Evolutionary conservation across 306 rosid species (phyloP).

Genomic region (Cyclanthera cordifolia): DNA sequence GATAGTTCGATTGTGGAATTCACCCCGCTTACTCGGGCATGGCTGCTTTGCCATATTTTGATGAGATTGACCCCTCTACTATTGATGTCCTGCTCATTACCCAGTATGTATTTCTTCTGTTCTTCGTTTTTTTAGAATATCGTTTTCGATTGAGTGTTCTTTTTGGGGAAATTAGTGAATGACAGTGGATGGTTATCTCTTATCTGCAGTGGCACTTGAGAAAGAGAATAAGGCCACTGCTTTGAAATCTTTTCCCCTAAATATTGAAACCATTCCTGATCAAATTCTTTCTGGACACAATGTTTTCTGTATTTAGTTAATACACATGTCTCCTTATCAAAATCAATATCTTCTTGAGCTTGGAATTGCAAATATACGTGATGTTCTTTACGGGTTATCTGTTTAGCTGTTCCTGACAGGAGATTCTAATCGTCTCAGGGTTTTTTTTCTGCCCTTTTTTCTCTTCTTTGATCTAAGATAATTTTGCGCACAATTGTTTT

Average conservation of each 20-base stretch:
- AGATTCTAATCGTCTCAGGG: neutral
- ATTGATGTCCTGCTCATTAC: slow-evolving; percentile 83
- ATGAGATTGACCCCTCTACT: slow-evolving; percentile 85
- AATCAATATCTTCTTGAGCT: neutral
- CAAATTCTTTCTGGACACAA: neutral
- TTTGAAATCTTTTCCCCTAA: neutral
- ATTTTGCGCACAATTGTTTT: neutral
- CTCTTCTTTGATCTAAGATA: neutral
- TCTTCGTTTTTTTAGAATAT: neutral
- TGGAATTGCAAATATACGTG: neutral
- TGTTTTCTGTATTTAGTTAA: neutral
- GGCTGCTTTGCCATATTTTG: slow-evolving; percentile 96
- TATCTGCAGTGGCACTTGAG: neutral
- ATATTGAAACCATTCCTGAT: neutral
- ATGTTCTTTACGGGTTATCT: neutral
- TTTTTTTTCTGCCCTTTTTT: neutral
- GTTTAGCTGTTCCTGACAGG: neutral
- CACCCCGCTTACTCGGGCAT: slow-evolving; percentile 82
- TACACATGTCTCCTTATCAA: neutral
- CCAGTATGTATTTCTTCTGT: slow-evolving; percentile 33
- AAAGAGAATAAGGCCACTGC: neutral
- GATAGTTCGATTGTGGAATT: slow-evolving; percentile 87
- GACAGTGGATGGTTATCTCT: neutral
- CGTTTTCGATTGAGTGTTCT: no score
- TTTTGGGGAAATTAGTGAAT: neutral